A percentile compares a stretch with the other conserved stretches of the same genome.
phyloP scores from a whole-genome alignment of 2,329 filamentous ascomycete species.

The Aureobasidium subglaciale region DNA sequence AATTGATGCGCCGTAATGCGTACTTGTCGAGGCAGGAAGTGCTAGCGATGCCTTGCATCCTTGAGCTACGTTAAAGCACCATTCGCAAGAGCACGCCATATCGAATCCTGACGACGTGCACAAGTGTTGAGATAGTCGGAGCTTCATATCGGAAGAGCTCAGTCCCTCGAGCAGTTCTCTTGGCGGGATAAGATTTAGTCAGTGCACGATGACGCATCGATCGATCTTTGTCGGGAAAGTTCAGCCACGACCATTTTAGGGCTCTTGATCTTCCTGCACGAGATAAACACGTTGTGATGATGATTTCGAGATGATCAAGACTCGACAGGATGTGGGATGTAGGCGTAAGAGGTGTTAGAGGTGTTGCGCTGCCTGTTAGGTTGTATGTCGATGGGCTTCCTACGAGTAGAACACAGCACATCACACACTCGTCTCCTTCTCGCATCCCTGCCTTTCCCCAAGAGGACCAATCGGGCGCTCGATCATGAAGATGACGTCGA shows the following conservation, averaged over 20 bases:
- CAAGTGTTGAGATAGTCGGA: neutral
- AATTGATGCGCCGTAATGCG: too few relatives aligned
- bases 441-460: too few relatives aligned
- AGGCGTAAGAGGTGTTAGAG: neutral
- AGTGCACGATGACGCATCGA: conserved; percentile 7
- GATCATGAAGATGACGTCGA: conserved; percentile 5
- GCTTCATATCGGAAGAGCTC: neutral
- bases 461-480: neutral
- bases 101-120: neutral
- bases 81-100: neutral
- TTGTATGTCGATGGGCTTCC: too few relatives aligned
- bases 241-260: neutral
- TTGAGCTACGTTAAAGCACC: neutral
- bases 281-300: neutral
- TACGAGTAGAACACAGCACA: too few relatives aligned
- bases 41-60: too few relatives aligned
- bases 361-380: neutral
- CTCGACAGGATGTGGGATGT: neutral
- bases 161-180: neutral
- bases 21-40: too few relatives aligned
- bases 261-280: neutral
- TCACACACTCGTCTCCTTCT: too few relatives aligned
- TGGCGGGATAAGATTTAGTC: neutral
- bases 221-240: neutral
- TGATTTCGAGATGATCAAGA: neutral